Evolutionary conservation across 2,329 filamentous ascomycete genomes (phyloP), one percentile per base, ranked within the genome.

Genomic region (Trichoderma sp.): DNA sequence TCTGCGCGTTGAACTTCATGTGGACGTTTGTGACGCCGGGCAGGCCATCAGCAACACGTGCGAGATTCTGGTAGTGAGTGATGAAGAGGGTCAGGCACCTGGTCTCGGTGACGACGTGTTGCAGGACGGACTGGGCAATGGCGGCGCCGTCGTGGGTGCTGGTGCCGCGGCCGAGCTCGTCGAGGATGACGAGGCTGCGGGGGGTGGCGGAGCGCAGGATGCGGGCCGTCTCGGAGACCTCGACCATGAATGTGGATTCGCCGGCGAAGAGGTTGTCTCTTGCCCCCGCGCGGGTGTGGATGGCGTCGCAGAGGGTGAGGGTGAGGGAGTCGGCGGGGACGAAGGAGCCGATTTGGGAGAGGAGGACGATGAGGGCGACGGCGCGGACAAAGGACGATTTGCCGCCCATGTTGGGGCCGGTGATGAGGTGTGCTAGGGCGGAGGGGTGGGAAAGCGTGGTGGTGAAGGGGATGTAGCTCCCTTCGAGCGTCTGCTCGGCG

Each of bases 311-410:
- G 73, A 97, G 90, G 11, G 95, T 95, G 0, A 98, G 87, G 3
- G 85, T 83, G 30, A 95, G 90, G 3, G 89, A 86, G 32, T 87
- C 86, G 26, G 95, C 95, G 2, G 96, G 96, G 1, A 99, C 94
- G 81, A 95, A 99, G 47, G 93, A 97, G 65, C 96, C 96, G 74
- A 98, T 92, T 79, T 99, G 96, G 8, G 94, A 94, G 84, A 99
- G 95, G 77, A 99, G 95, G 62, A 92, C 89, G 74, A 98, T 94
- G 7, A 99, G 89, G 11, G 96, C 95, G 58, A 97, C 90, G 75
- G 95, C 93, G 68, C 96, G 93, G 26, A 99, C 95, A 81, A 97
- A 99, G 72, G 92, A 96, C n/a, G 94, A 97, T 80, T 99, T 99
- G 71, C 96, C 96, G 77, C 96, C 96, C 96, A 99, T 99, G 83